Conservation (phyloP, 1,284 basidiomycete genomes). For the Ustilago hordei region DNA sequence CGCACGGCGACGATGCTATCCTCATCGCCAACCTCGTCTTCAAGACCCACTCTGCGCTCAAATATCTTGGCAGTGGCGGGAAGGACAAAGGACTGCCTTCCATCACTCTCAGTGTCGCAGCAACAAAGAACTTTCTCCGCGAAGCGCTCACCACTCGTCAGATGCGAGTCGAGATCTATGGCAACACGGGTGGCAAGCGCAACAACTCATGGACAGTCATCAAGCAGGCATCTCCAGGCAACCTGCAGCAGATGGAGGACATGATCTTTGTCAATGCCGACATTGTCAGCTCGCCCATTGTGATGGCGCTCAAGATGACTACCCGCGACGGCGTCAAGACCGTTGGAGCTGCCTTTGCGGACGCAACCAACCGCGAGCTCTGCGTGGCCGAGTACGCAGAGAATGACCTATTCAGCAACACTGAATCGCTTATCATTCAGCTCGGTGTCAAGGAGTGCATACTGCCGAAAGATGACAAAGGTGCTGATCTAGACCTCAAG, state of each 20-base stretch:
- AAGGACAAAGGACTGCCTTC: conserved; percentile 60
- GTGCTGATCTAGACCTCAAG: conserved; percentile 80
- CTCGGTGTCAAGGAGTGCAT: conserved; percentile 93
- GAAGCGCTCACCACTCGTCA: conserved; percentile 91
- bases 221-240: conserved; percentile 94
- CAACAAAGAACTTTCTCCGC: conserved; percentile 87
- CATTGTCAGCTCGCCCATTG: conserved; percentile 85
- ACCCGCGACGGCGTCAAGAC: conserved; percentile 73
- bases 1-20: conserved; percentile 87
- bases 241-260: conserved; percentile 92
- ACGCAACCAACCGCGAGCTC: conserved; percentile 73
- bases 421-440: conserved; percentile 95
- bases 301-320: conserved; percentile 86
- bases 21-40: conserved; percentile 84
- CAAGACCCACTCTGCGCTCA: conserved; percentile 68
- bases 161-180: conserved; percentile 87
- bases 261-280: conserved; percentile 88
- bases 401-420: conserved; percentile 95
- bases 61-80: conserved; percentile 58
- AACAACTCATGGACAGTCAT: conserved; percentile 76
- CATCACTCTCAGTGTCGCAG: conserved; percentile 82
- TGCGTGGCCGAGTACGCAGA: conserved; percentile 89
- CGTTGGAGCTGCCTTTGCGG: conserved; percentile 74
- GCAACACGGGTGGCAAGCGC: conserved; percentile 75
- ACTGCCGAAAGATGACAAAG: conserved; percentile 73